Base-by-base conservation (phyloP, 2,329 filamentous ascomycete species). In the Plenodomus tracheiphilus region DNA sequence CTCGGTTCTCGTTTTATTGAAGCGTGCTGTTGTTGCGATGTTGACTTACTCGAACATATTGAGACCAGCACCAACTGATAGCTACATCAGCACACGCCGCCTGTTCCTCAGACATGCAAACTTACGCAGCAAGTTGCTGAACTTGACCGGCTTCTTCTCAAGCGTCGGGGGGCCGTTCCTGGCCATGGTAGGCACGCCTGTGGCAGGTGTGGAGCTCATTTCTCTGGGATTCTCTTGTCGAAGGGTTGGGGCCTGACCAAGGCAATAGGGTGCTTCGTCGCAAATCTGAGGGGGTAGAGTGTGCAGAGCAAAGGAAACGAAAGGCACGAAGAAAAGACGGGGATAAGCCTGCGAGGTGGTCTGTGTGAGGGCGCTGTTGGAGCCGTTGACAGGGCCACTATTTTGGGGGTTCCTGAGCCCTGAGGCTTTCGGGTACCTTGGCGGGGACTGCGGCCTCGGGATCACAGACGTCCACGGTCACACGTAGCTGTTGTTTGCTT, bases 91-190 rank as follows among this genome's bases (percentile, higher is more conserved):
- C 61, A 57, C 40, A 42, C 19, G 28, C 34, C 41, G 39, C 39
- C 38, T 22, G 3, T 21, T 4, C 2, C 15, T 13, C 16, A 15
- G n/a, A 9, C 5, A 9, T 13, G n/a, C 38, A 17, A 10, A 79
- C 80, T 72, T 71, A 84, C 81, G 85, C 70, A 99, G 81, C 84
- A 99, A 77, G 81, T 99, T 99, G 81, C 91, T 96, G 84, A 97
- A 97, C 85, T 97, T 97, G 85, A 99, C 85, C 62, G 94, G 94
- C 85, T 97, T 97, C 89, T 97, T 97, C 87, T 97, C 92, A 74
- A 95, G 80, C 76, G 75, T 78, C 74, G 79, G 75, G 73, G 78
- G 77, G 30, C 51, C 57, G 36, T 41, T 53, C 25, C 46, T 47
- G 32, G 54, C 49, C 75, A 77, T 70, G 46, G 53, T 56, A 72